Base-by-base conservation (phyloP, 2,329 filamentous ascomycete genomes). In the Claviceps fusiformis region DNA sequence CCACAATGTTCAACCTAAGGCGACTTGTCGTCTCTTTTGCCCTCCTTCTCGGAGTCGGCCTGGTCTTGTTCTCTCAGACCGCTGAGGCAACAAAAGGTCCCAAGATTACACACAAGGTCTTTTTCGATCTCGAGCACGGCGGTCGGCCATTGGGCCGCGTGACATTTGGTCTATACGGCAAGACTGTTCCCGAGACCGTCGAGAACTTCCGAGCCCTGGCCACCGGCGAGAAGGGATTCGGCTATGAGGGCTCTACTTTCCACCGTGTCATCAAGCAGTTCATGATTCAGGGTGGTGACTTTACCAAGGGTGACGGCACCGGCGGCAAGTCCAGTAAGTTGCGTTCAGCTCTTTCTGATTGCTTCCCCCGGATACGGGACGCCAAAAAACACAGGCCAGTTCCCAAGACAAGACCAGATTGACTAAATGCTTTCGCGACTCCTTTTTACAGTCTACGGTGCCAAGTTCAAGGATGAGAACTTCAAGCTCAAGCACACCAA, bases 41-140 rank as follows among this genome's bases (percentile, higher is more conserved):
- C 68, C 78, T 95, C 67, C 81, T 95, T 66, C 70, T 95, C 64
- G 84, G 87, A 64, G 76, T 91, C 64, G 78, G 80, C 62, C 77
- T 92, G 68, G 74, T 90, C 62, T 82, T 89, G 75, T 83, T 95
- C 68, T 79, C 86, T 62, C 85, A 89, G 72, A 80, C 82, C 39
- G 83, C 81, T 57, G 82, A 87, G 63, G 87, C 87, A 54, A 77
- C 77, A 62, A 89, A 92, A 76, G 92, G 93, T 50, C 92, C 89
- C 60, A 95, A 93, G 83, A 92, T 96, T 76, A 96, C 91, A 65
- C 79, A 88, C 79, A 95, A 95, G 83, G 89, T 93, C 73, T 93
- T 82, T 79, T 92, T 95, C 71, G 88, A 93, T 71, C 84, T 95
- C 62, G 73, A 78, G 65, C 83, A 89, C 66, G 89, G 85, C 65